These are phyloP conservation scores for Ogataea nonfermentans DNA, from an alignment of 805 yeast genomes.

Conservation along the genomic window DNA sequence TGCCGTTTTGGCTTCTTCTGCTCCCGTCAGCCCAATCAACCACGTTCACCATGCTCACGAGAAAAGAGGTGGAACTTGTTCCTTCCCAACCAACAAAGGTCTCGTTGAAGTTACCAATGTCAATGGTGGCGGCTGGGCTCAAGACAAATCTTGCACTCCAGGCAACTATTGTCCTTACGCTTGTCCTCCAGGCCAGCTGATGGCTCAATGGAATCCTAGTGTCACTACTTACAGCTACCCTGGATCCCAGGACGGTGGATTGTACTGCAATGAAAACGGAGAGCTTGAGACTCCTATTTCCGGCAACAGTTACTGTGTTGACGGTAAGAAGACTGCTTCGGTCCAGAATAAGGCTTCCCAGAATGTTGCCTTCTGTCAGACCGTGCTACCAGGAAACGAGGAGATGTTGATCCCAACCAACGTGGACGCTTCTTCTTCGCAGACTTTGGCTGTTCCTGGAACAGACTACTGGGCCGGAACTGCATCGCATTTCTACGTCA, in stretches of 20 bases:
- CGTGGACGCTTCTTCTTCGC: conserved; percentile 47
- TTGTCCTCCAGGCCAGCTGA: conserved; percentile 81
- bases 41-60: conserved; percentile 24
- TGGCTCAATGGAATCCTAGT: conserved; percentile 84
- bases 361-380: conserved; percentile 84
- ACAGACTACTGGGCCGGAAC: conserved; percentile 81
- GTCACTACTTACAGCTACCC: conserved; percentile 77
- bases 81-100: conserved; percentile 66
- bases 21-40: conserved; percentile 15
- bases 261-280: conserved; percentile 73
- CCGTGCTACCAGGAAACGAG: conserved; percentile 91
- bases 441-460: conserved; percentile 78
- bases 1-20: conserved; percentile 11
- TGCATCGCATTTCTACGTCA: conserved; percentile 82
- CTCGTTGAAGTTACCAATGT: conserved; percentile 66
- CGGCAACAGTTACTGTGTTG: conserved; percentile 61
- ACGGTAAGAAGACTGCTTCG: conserved; percentile 73
- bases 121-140: conserved; percentile 83
- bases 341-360: conserved; percentile 51
- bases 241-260: conserved; percentile 77
- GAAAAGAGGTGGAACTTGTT: conserved; percentile 46
- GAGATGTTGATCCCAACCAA: conserved; percentile 89
- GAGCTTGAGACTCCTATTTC: conserved; percentile 59
- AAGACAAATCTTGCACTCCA: conserved; percentile 66
- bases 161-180: conserved; percentile 92